These are phyloP conservation scores for Calonectria crousiana DNA, from an alignment of 2,329 filamentous ascomycete species.

Conservation along the genomic window DNA sequence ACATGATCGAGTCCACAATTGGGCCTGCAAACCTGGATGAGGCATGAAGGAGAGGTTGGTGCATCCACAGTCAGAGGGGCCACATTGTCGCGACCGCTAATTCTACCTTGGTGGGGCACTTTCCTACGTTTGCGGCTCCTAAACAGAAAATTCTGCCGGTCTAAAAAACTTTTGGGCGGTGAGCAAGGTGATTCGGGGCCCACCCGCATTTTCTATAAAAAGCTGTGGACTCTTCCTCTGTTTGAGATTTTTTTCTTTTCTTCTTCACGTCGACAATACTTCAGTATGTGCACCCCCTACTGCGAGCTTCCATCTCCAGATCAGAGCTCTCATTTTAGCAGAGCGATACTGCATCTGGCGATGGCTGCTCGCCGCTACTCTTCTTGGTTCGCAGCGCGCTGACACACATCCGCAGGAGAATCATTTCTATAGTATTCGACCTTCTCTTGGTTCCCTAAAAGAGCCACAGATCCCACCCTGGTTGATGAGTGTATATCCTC, in stretches of 20 bases:
- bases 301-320: too few relatives aligned
- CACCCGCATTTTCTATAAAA: constrained; percentile 57
- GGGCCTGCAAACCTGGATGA: background rate
- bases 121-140: background rate
- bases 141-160: constrained; percentile 37
- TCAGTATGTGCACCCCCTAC: constrained; percentile 60
- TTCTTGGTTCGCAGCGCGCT: background rate
- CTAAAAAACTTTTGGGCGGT: constrained; percentile 52
- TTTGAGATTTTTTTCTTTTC: constrained; percentile 60
- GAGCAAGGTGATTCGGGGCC: constrained; percentile 35
- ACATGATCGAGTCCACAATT: background rate
- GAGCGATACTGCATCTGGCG: too few relatives aligned
- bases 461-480: constrained; percentile 88
- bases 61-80: constrained; percentile 13
- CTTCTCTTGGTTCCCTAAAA: constrained; percentile 90
- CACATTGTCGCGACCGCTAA: background rate
- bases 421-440: constrained; percentile 99
- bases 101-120: constrained; percentile 11
- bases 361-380: too few relatives aligned
- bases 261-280: constrained; percentile 73
- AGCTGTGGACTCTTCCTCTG: constrained; percentile 35
- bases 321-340: too few relatives aligned
- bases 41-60: background rate
- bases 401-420: constrained; percentile 67
- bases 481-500: constrained; percentile 74